Conservation (phyloP, 1,284 basidiomycete species). For the Ustilago loliicola region DNA sequence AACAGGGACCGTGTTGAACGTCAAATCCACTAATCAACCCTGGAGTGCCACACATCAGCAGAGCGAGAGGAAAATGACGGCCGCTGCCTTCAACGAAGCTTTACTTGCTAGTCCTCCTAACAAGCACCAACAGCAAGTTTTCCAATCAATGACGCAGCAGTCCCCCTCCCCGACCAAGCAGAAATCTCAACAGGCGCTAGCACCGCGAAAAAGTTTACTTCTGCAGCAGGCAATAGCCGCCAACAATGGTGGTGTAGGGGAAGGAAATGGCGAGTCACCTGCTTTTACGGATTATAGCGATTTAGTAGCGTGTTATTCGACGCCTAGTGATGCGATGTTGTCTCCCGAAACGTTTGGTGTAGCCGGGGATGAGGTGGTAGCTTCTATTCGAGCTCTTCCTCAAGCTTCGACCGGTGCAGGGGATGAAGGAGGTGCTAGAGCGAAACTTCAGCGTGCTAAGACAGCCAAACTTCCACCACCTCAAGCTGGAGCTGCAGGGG, state of each 20-base stretch:
- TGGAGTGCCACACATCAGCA: too few relatives aligned
- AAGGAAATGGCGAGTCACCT: constrained; percentile 13
- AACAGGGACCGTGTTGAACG: constrained; percentile 27
- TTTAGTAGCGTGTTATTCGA: constrained; percentile 41
- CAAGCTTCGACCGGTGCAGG: not conserved
- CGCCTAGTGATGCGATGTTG: constrained; percentile 22
- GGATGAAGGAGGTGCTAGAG: constrained; percentile 16
- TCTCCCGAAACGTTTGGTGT: not conserved
- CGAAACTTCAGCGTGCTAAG: constrained; percentile 37
- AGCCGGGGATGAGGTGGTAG: not conserved
- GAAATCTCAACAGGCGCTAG: not conserved
- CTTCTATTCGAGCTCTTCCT: constrained; percentile 12
- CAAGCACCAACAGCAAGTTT: constrained; percentile 11
- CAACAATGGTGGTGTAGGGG: not conserved
- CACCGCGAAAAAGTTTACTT: constrained; percentile 19
- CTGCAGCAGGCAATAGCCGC: constrained; percentile 28
- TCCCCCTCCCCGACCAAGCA: not conserved
- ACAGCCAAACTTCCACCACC: constrained; percentile 20
- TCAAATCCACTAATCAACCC: constrained; percentile 29
- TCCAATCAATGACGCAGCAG: not conserved
- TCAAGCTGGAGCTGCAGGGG: not conserved
- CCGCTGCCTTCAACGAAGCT: constrained; percentile 31
- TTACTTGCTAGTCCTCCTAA: constrained; percentile 36
- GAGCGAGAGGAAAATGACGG: constrained; percentile 17
- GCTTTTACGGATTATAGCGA: constrained; percentile 41